Base-by-base conservation (phyloP, 2,329 filamentous ascomycete genomes). In the Colletotrichum chrysophilum region DNA sequence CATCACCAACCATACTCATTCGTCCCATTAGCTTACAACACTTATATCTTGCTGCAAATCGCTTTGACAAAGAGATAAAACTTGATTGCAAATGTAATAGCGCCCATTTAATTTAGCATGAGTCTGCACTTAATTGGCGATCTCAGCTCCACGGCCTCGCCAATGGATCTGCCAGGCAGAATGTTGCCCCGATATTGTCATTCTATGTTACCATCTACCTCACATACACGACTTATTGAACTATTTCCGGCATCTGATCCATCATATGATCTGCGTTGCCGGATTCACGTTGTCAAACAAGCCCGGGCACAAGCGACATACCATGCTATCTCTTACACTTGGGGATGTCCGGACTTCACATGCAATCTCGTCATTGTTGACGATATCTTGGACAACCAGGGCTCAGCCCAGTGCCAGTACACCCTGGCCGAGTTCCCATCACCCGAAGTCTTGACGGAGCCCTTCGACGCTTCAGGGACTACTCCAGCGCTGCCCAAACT, bases 401-500 rank as follows among this genome's bases (percentile, higher is more conserved):
- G 3, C 5, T 48, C 1, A 4, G 0, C n/a, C 43, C 1, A 48
- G 1, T 21, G n/a, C 10, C 43, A 21, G 7, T 2, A 0, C n/a
- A 13, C 10, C 10, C 43, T 13, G 2, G n/a, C 43, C 43, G 43
- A 52, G 4, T 52, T 2, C 3, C 10, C n/a, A 52, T 52, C n/a
- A 52, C 43, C 5, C 43, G 5, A 0, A 52, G 1, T 21, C 43
- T 52, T 52, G n/a, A 52, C 3, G n/a, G n/a, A 2, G 43, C 43
- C 5, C 43, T 52, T 52, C 18, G 43, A 52, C n/a, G n/a, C 1
- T 52, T 52, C 43, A 21, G 43, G 7, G 3, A 21, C n/a, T 13
- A 2, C 43, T 7, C n/a, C n/a, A 4, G 10, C 10, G 4, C 38
- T 43, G 38, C 43, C 5, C 5, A 48, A 4, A 21, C n/a, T 48